These are phyloP conservation scores for Euphrasia confusa DNA, from an alignment of 257 asterid species.

Conservation along the genomic window DNA sequence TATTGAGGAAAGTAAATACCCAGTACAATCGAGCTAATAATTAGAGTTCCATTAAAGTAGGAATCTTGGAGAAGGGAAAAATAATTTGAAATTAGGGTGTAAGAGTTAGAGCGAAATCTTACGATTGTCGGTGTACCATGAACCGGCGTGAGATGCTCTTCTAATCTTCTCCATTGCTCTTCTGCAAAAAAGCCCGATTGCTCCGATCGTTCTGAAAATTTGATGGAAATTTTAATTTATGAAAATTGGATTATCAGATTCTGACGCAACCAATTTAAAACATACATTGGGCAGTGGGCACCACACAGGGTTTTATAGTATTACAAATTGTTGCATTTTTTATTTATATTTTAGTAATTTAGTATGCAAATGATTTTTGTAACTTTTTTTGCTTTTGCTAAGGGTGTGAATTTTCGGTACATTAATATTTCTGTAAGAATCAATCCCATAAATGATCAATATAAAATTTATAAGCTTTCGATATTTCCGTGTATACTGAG, in stretches of 20 bases:
- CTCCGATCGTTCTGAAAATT: not conserved
- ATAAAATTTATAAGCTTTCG: too few relatives aligned
- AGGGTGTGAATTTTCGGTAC: too few relatives aligned
- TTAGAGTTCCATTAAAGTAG: not conserved
- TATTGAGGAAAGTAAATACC: not conserved
- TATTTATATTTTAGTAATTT: too few relatives aligned
- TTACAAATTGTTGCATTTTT: not conserved
- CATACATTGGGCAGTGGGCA: too few relatives aligned
- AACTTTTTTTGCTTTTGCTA: too few relatives aligned
- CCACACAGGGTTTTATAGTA: not conserved
- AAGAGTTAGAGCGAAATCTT: slow-evolving; percentile 22
- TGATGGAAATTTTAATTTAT: too few relatives aligned
- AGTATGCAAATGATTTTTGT: too few relatives aligned
- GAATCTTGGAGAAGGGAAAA: slow-evolving; percentile 3
- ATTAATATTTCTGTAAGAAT: too few relatives aligned
- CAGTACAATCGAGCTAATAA: not conserved
- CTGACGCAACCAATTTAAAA: not conserved
- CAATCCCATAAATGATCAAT: too few relatives aligned
- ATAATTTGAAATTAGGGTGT: not conserved
- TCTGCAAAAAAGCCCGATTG: slow-evolving; percentile 29
- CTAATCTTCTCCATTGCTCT: slow-evolving; percentile 82
- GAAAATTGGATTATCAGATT: not conserved
- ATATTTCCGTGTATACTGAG: too few relatives aligned
- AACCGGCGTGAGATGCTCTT: slow-evolving; percentile 94
- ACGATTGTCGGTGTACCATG: slow-evolving; percentile 97